These are phyloP conservation scores for Populus alba DNA, from an alignment of 345 rosid species.

Conservation along the genomic window DNA sequence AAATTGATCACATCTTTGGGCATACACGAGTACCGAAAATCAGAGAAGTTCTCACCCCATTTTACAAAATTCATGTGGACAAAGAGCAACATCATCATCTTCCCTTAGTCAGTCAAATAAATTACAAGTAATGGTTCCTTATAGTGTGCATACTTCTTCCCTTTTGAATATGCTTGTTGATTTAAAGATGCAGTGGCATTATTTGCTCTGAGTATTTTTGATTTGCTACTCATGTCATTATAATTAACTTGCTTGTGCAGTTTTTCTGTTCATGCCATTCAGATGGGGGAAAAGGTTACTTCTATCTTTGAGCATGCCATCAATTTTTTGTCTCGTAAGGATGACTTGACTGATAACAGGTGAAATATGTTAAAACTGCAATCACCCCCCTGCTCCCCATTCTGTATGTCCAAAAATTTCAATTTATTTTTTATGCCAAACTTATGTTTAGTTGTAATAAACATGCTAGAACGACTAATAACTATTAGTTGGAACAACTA, in stretches of 20 bases:
- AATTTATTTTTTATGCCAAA: background rate
- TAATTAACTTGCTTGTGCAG: slow-evolving; percentile 41
- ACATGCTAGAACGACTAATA: background rate
- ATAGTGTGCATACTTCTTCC: background rate
- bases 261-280: slow-evolving; percentile 87
- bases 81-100: slow-evolving; percentile 66
- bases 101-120: slow-evolving; percentile 70
- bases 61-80: slow-evolving; percentile 60
- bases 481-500: too few species aligned
- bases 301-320: slow-evolving; percentile 79
- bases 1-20: slow-evolving; percentile 86
- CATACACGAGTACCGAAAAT: slow-evolving; percentile 77
- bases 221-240: background rate
- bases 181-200: slow-evolving; percentile 13
- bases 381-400: background rate
- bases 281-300: slow-evolving; percentile 90
- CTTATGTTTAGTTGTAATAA: background rate
- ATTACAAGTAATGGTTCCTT: slow-evolving; percentile 62
- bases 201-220: background rate
- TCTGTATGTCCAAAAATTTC: background rate
- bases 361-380: slow-evolving; percentile 14
- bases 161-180: slow-evolving; percentile 4
- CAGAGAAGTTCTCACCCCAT: slow-evolving; percentile 72
- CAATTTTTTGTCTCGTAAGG: slow-evolving; percentile 69
- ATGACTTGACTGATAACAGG: slow-evolving; percentile 64